Evolutionary conservation across 257 asterid genomes (phyloP), one percentile per base, ranked within the genome.

Genomic region (Forsythia suspensa): DNA sequence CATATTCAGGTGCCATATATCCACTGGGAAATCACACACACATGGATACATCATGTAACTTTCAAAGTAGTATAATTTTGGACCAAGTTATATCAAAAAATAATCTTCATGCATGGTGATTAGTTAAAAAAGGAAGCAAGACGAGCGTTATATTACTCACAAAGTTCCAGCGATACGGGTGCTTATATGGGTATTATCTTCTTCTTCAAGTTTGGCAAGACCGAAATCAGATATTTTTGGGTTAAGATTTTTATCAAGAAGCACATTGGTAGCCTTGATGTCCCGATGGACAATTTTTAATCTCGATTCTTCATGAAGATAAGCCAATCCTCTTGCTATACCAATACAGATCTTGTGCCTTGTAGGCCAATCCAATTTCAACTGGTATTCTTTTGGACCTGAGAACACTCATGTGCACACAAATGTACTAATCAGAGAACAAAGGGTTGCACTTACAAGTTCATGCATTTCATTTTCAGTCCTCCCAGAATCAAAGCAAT

Each of bases 211-310:
- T 82, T 87, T 89, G 46, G 92, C 92, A 36, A 89, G 88, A 40
- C 92, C 92, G 9, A 89, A 89, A 73, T 89, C 92, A 73, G 92
- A 87, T 73, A 89, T 89, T 44, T 89, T 89, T 7, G 92, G 88
- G 16, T 71, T 36, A 8, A 89, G 84, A 72, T 87, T 72, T 18
- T 84, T 79, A 79, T 89, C 92, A 69, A 89, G 92, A 12, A 89
- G 90, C 78, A 89, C 89, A 38, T 89, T 89, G 2, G 91, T 87
- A 42, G 92, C 92, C 82, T 89, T 87, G 70, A 89, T 89, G 76
- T 89, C 92, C 57, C 92, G 89, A 70, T 89, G 92, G 24, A 89
- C 91, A 41, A 89, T 87, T 59, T 89, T 89, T 39, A 89, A 77
- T 52, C 91, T 80, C 6, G 93, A 89, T 70, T 87, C 93, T 70